Percentiles rank a stretch among this genome's conserved stretches.
Conservation (phyloP, 2,329 filamentous ascomycete species). For the Colletotrichum karsti region DNA sequence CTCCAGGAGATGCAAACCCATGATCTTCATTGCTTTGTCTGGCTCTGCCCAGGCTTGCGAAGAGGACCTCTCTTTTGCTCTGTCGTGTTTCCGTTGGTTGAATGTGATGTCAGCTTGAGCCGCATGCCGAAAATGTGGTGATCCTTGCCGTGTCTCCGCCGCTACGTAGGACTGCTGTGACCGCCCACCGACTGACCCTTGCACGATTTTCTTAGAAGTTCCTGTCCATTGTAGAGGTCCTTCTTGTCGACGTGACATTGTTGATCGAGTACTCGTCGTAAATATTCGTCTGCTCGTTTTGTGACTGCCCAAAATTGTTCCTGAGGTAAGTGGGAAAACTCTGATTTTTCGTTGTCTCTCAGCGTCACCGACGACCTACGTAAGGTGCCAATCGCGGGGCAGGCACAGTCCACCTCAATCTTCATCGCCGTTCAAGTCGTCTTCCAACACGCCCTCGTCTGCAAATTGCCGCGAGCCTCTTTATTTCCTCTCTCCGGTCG, state of each 20-base stretch:
- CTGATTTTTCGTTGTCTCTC: neutral
- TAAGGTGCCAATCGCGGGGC: neutral
- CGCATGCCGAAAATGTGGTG: neutral
- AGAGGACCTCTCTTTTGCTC: slow-evolving; percentile 49
- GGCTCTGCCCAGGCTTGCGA: slow-evolving; percentile 60
- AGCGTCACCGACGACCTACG: neutral
- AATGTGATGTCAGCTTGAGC: neutral
- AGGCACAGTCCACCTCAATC: neutral
- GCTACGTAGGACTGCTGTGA: neutral
- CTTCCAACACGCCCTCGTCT: neutral
- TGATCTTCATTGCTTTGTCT: slow-evolving; percentile 65
- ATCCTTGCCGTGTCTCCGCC: neutral
- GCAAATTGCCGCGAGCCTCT: too few relatives aligned
- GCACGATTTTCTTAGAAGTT: neutral
- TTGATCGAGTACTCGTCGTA: neutral
- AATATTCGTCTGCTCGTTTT: neutral
- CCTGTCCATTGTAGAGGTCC: neutral
- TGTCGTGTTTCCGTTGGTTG: too few relatives aligned
- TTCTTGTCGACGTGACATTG: neutral
- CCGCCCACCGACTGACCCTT: neutral
- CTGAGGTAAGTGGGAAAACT: slow-evolving; percentile 13
- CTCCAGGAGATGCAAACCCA: slow-evolving; percentile 70
- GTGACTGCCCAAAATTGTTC: neutral
- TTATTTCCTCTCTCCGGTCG: too few relatives aligned
- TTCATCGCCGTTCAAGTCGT: neutral